phyloP scores from a whole-genome alignment of 2,329 filamentous ascomycete species.

The Aspergillus sp. region DNA sequence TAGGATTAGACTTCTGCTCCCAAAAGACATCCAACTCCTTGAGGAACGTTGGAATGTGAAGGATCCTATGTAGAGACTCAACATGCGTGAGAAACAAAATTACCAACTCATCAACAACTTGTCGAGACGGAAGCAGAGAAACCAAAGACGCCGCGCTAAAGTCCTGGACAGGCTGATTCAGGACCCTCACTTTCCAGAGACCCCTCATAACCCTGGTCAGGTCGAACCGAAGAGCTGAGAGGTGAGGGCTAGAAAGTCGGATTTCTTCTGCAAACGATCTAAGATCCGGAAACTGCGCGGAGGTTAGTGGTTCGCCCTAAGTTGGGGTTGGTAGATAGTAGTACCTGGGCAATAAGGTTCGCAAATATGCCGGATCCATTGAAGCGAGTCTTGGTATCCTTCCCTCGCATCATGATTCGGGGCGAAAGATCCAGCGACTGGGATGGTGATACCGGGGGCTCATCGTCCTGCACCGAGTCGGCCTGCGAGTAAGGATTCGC shows the following conservation, averaged over 20 bases:
- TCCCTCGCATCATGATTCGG: slow-evolving; percentile 38
- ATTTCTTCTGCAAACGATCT: slow-evolving; percentile 39
- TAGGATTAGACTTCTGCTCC: slow-evolving; percentile 26
- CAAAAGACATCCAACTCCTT: slow-evolving; percentile 39
- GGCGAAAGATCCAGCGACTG: slow-evolving; percentile 35
- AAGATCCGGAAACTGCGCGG: slow-evolving; percentile 38
- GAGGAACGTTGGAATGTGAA: slow-evolving; percentile 44
- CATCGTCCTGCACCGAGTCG: slow-evolving; percentile 17
- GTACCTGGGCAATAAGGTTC: slow-evolving; percentile 41
- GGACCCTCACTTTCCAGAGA: slow-evolving; percentile 29
- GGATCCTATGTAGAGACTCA: slow-evolving; percentile 40
- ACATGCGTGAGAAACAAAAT: slow-evolving; percentile 40
- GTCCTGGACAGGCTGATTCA: slow-evolving; percentile 30
- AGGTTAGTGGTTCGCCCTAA: slow-evolving; percentile 10
- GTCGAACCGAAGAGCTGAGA: slow-evolving; percentile 35
- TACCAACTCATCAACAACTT: slow-evolving; percentile 39
- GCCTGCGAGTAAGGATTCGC: slow-evolving; percentile 14
- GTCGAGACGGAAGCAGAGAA: slow-evolving; percentile 35
- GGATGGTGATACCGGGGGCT: slow-evolving; percentile 27
- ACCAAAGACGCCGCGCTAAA: slow-evolving; percentile 32
- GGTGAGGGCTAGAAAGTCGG: slow-evolving; percentile 34
- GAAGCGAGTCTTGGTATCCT: slow-evolving; percentile 42
- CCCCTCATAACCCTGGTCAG: slow-evolving; percentile 34
- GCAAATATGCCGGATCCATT: slow-evolving; percentile 42
- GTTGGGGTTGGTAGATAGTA: not conserved